These are phyloP conservation scores for Beauveria asiatica DNA, from an alignment of 2,329 filamentous ascomycete genomes.

Conservation along the genomic window DNA sequence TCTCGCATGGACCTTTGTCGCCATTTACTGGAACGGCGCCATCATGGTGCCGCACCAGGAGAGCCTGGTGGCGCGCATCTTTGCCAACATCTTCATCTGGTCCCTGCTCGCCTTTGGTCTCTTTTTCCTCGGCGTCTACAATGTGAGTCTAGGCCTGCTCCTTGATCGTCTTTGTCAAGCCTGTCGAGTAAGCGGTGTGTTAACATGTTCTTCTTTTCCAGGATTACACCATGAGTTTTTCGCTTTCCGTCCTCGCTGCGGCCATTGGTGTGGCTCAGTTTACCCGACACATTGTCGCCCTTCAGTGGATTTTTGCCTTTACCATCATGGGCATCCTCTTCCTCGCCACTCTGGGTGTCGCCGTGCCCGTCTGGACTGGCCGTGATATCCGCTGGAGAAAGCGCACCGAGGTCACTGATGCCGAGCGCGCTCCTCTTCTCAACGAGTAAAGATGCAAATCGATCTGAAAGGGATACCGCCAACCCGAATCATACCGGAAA, in stretches of 20 bases:
- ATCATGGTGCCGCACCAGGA: constrained; percentile 65
- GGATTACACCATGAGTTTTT: constrained; percentile 73
- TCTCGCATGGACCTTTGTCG: constrained; percentile 75
- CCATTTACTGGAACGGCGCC: constrained; percentile 83
- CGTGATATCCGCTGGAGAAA: constrained; percentile 43
- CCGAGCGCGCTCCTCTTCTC: constrained; percentile 55
- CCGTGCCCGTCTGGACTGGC: constrained; percentile 55
- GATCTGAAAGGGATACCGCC: neutral
- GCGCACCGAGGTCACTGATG: constrained; percentile 32
- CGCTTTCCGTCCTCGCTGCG: constrained; percentile 62
- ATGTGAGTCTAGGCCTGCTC: constrained; percentile 36
- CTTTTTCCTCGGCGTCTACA: constrained; percentile 67
- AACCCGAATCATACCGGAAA: neutral
- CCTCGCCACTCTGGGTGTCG: constrained; percentile 56
- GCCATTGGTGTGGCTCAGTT: constrained; percentile 74
- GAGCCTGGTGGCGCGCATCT: constrained; percentile 61
- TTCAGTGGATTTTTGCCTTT: constrained; percentile 93
- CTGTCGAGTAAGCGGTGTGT: neutral
- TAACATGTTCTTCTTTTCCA: constrained; percentile 15
- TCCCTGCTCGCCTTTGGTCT: constrained; percentile 66
- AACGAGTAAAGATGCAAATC: constrained; percentile 22
- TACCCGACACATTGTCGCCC: constrained; percentile 59
- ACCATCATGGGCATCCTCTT: constrained; percentile 71
- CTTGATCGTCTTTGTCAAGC: too few species aligned
- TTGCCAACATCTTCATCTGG: constrained; percentile 87